Conservation (phyloP, 192 early-diverging fungal genomes). For the Coemansia sp. region DNA sequence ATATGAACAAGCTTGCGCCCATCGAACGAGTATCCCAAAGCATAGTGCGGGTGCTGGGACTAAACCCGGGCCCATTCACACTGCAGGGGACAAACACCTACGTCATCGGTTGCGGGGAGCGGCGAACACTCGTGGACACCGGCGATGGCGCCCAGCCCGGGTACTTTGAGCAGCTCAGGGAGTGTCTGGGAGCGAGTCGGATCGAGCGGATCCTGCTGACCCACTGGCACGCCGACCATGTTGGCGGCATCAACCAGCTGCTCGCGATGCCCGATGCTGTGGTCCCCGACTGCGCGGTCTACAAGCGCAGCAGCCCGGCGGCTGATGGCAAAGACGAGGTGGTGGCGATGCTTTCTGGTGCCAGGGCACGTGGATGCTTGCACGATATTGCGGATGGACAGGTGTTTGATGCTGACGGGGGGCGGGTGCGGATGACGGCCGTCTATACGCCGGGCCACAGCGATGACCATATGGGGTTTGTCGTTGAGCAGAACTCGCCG, state of each 20-base stretch:
- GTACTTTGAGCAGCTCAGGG: constrained; percentile 61
- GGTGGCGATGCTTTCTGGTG: constrained; percentile 3
- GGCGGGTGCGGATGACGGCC: constrained; percentile 62
- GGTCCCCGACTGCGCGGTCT: constrained; percentile 20
- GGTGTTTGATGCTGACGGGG: constrained; percentile 61
- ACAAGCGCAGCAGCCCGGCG: constrained; percentile 16
- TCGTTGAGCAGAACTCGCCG: constrained; percentile 22
- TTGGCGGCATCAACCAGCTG: constrained; percentile 60
- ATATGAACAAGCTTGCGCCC: constrained; percentile 56
- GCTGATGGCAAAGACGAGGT: constrained; percentile 13
- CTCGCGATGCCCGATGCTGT: constrained; percentile 24
- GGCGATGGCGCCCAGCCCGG: constrained; percentile 72
- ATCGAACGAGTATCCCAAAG: constrained; percentile 59
- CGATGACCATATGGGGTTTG: constrained; percentile 75
- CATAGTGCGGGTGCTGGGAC: constrained; percentile 69
- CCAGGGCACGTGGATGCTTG: constrained; percentile 3
- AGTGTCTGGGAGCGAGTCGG: constrained; percentile 53
- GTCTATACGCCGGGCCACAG: constrained; percentile 83
- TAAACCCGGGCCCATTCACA: constrained; percentile 79
- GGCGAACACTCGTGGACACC: constrained; percentile 73
- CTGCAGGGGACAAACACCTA: constrained; percentile 91
- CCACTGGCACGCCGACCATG: constrained; percentile 82
- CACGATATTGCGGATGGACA: constrained; percentile 59
- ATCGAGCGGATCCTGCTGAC: constrained; percentile 71
- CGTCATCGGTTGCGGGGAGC: constrained; percentile 72